Conservation (phyloP, 1,139 yeast genomes). For the Nadsonia commutata region DNA sequence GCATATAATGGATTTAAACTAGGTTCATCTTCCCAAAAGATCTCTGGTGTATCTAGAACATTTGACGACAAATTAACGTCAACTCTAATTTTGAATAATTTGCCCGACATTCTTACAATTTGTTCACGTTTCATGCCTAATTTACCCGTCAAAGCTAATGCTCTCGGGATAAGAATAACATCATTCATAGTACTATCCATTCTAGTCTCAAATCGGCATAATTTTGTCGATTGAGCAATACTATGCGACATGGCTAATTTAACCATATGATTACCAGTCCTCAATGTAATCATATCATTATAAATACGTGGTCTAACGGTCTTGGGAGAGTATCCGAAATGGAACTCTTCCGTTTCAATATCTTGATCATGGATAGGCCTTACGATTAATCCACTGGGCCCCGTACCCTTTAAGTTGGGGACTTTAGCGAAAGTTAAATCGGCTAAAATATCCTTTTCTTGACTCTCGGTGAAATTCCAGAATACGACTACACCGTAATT, state of each 20-base stretch:
- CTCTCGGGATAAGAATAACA: constrained; percentile 76
- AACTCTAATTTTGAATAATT: constrained; percentile 73
- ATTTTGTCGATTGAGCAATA: constrained; percentile 87
- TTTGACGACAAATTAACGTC: constrained; percentile 88
- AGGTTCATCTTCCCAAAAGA: constrained; percentile 94
- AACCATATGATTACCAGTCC: constrained; percentile 84
- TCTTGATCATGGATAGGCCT: constrained; percentile 79
- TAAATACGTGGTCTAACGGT: constrained; percentile 78
- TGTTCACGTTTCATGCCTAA: constrained; percentile 69
- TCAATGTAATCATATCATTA: constrained; percentile 83
- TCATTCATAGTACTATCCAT: constrained; percentile 75
- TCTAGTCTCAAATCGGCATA: constrained; percentile 80
- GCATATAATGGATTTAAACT: constrained; percentile 81
- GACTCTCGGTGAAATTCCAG: constrained; percentile 89
- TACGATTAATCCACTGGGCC: constrained; percentile 31
- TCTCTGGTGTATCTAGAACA: constrained; percentile 87
- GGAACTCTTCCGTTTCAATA: constrained; percentile 89
- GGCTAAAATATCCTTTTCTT: constrained; percentile 85
- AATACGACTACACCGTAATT: constrained; percentile 91
- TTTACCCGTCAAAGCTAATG: constrained; percentile 78
- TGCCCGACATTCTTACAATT: constrained; percentile 74
- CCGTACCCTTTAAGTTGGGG: constrained; percentile 1
- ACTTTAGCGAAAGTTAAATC: constrained; percentile 65
- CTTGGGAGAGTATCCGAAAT: constrained; percentile 74
- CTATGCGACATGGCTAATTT: constrained; percentile 92